A percentile compares a stretch with the other conserved stretches of the same genome.
These are phyloP conservation scores for Cornus florida DNA, from an alignment of 148 eudicot genomes.

Conservation along the genomic window DNA sequence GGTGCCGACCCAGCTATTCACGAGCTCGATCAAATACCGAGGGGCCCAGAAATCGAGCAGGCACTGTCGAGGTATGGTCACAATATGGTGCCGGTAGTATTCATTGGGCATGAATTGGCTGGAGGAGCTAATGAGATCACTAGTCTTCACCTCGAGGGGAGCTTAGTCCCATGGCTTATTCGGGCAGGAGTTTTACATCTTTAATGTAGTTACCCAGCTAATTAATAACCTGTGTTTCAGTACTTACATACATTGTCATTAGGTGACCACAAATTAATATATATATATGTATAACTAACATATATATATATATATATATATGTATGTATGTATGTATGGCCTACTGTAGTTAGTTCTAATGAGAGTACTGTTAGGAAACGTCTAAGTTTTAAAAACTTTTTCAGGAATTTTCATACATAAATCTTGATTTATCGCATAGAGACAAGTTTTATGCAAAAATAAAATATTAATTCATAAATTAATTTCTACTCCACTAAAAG, in stretches of 20 bases:
- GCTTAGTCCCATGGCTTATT: constrained; percentile 38
- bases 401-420: too few relatives aligned
- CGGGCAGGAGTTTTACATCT: constrained; percentile 35
- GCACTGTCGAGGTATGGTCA: constrained; percentile 31
- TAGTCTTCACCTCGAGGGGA: constrained; percentile 37
- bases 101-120: constrained; percentile 41
- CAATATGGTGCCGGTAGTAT: constrained; percentile 46
- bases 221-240: constrained; percentile 3
- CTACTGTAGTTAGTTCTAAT: too few relatives aligned
- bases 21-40: constrained; percentile 46
- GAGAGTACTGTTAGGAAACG: too few relatives aligned
- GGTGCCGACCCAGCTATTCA: constrained; percentile 38
- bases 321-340: too few relatives aligned
- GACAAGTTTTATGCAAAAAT: too few relatives aligned
- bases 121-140: constrained; percentile 43
- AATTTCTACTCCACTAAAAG: too few relatives aligned
- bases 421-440: too few relatives aligned
- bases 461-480: too few relatives aligned
- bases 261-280: too few relatives aligned
- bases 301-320: too few relatives aligned
- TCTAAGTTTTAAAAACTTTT: too few relatives aligned
- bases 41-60: constrained; percentile 35
- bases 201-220: constrained; percentile 3
- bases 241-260: not conserved
- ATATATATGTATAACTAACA: too few relatives aligned